phyloP scores from a whole-genome alignment of 2,329 filamentous ascomycete species.

The Metarhizium humberi region DNA sequence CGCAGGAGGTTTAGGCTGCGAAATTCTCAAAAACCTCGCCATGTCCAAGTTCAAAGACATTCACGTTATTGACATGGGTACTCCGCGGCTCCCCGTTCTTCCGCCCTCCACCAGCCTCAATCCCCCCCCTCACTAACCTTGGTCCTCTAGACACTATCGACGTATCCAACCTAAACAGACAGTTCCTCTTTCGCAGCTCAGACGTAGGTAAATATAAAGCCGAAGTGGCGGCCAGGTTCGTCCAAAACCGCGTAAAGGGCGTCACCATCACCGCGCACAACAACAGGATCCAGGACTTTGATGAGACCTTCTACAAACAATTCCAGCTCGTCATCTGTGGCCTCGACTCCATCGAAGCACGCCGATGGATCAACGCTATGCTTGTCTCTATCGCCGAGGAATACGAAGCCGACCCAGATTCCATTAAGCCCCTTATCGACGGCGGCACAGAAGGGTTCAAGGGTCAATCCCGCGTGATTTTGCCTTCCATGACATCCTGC shows the following conservation, averaged over 20 bases:
- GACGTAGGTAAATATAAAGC: conserved; percentile 94
- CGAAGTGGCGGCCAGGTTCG: conserved; percentile 83
- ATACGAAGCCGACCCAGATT: conserved; percentile 59
- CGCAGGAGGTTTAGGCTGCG: conserved; percentile 87
- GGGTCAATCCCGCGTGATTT: conserved; percentile 84
- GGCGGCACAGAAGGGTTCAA: conserved; percentile 98
- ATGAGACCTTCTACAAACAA: conserved; percentile 93
- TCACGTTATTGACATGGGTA: conserved; percentile 98
- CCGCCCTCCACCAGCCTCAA: background rate
- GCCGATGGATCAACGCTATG: conserved; percentile 97
- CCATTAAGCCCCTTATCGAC: conserved; percentile 87
- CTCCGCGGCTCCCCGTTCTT: conserved; percentile 10
- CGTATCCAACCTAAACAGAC: conserved; percentile 93
- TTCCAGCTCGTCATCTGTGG: conserved; percentile 93
- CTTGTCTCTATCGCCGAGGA: conserved; percentile 83
- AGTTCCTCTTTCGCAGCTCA: conserved; percentile 86
- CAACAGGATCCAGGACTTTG: conserved; percentile 92
- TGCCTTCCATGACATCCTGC: conserved; percentile 88
- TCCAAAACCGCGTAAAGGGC: conserved; percentile 79
- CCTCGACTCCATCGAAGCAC: conserved; percentile 90
- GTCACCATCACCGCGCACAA: conserved; percentile 93
- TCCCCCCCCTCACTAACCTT: background rate
- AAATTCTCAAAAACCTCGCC: conserved; percentile 93
- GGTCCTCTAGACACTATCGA: conserved; percentile 77
- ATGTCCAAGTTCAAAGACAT: conserved; percentile 94